Evolutionary conservation across 805 yeast genomes (phyloP).

Genomic region (Yamadazyma tumulicola): DNA sequence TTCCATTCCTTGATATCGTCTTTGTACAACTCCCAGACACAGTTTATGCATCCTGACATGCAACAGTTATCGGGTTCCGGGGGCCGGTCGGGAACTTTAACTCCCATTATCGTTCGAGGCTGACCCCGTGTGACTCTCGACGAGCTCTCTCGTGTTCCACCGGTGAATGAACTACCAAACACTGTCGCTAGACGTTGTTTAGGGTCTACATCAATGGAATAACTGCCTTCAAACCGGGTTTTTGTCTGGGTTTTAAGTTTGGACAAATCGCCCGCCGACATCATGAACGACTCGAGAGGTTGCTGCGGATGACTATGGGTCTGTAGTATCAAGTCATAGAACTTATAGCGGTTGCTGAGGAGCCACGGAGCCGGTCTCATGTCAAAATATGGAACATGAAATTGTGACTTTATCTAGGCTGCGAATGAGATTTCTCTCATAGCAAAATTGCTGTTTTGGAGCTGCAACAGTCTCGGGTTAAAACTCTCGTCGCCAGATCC

Average conservation of each 20-base stretch:
- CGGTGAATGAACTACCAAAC: constrained; percentile 57
- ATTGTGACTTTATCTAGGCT: no score
- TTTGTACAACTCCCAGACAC: constrained; percentile 92
- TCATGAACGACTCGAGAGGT: constrained; percentile 29
- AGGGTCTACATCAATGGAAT: constrained; percentile 27
- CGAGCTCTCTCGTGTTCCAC: constrained; percentile 43
- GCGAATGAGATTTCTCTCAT: no score
- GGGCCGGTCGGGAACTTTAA: constrained; percentile 79
- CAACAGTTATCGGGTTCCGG: constrained; percentile 94
- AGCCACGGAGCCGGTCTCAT: no score
- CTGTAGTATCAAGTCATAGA: constrained; percentile 34
- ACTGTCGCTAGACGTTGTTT: constrained; percentile 48
- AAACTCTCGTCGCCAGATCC: no score
- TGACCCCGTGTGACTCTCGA: constrained; percentile 35
- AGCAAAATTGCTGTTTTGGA: no score
- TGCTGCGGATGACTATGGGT: constrained; percentile 32
- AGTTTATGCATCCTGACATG: constrained; percentile 94
- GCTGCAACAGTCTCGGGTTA: no score
- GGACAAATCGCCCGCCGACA: constrained; percentile 17
- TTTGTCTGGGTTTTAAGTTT: constrained; percentile 18
- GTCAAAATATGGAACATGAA: no score
- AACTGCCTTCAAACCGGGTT: constrained; percentile 31
- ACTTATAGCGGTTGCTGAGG: constrained; percentile 23
- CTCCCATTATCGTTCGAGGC: constrained; percentile 48
- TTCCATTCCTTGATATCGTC: constrained; percentile 90